Evolutionary conservation across 2,329 filamentous ascomycete genomes (phyloP), one percentile per base, ranked within the genome.

Genomic region (Fusarium solani-melongenae): DNA sequence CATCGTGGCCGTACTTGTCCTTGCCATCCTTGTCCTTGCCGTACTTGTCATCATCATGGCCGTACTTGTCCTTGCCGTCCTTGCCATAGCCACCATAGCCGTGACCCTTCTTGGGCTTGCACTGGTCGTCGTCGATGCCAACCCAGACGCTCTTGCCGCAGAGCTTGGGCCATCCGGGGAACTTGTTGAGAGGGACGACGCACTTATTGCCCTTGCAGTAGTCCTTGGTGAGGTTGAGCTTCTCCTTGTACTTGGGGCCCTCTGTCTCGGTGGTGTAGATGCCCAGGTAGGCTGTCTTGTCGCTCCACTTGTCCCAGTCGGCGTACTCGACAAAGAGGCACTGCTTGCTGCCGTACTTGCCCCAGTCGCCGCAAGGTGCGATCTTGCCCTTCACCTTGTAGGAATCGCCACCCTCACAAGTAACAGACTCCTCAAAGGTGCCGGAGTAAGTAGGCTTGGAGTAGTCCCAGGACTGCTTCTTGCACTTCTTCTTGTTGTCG

Each of bases 201-300:
- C 74, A 77, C 56, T 65, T 70, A 68, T 76, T 62, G 14, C 63
- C 60, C 17, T 66, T 39, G 65, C 74, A 77, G 61, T 70, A 74
- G 46, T 36, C 27, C 17, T 51, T 8, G 67, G 64, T 69, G 72
- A 60, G 66, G 70, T 74, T 75, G 62, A 75, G 72, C 6, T 75
- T 34, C 27, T 64, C 29, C 61, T 68, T 63, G 36, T 70, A 27
- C 53, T 66, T 66, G 46, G 62, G 60, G 12, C 53, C 56, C 10
- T 53, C 34, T 2, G 59, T 17, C 38, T 68, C 53, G 15, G 62
- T 31, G 24, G 58, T 27, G 59, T 77, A 76, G 49, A 75, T 31
- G 12, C 71, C 73, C 10, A 75, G 70, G 49, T 67, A 74, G 38
- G 64, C 64, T 2, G 33, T 44, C 69, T 76, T 72, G 65, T 72